Base-by-base conservation (phyloP, 768 basidiomycete genomes). In the Termitomyces sp. region DNA sequence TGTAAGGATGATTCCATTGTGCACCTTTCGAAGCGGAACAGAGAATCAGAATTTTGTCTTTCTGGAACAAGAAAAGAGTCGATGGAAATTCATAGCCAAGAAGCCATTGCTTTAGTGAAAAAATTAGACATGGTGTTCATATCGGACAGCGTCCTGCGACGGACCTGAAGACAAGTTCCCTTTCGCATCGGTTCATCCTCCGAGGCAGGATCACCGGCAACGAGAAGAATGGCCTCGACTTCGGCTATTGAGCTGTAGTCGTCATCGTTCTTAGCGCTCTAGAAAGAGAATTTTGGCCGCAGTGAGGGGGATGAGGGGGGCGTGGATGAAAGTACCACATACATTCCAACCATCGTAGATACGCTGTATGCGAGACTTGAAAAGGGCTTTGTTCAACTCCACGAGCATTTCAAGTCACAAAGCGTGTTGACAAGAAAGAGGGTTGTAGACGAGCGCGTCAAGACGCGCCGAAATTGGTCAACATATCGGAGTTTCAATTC, bases 41-140 rank as follows among this genome's bases (percentile, higher is more conserved):
- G 30, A 97, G 75, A 43, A 98, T 88, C 36, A 78, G 77, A 20
- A 98, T 74, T 67, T 83, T 89, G 56, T 87, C 78, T 67, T 88
- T 88, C 58, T 87, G 82, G 67, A 98, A 90, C 20, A 98, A 77
- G 59, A 95, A 81, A 32, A 98, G 78, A 0, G 96, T 98, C 0
- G 94, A 93, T 2, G 96, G 97, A 69, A 98, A 98, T 73, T 99
- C 96, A 72, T 95, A 98, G 14, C 95, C 96, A 41, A 98, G 82
- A 18, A 99, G 79, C 92, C 95, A 97, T 69, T 95, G 95, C 96
- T 97, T 64, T 59, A 52, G 50, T 33, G 51, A 56, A 62, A 60
- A 66, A 67, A 64, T 62, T 52, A 65, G 61, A 51, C 36, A 46
- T 50, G 46, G 47, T 18, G 35, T 61, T 36, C 51, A n/a, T 35